These are phyloP conservation scores for Lachancea dasiensis DNA, from an alignment of 805 yeast genomes.

Conservation along the genomic window DNA sequence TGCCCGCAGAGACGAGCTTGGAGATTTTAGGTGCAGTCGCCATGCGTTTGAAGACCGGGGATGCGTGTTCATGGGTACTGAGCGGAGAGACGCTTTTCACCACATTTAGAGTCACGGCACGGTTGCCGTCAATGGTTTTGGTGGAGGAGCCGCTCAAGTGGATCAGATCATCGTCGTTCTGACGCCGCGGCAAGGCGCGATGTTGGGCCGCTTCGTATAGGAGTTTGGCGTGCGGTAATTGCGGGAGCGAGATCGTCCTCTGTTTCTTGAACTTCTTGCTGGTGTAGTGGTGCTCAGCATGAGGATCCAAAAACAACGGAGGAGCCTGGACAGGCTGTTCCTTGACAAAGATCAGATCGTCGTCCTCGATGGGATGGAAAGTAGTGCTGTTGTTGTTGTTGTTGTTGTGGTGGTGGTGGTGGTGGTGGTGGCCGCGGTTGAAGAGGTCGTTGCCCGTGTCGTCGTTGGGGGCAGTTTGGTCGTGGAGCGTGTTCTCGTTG, in stretches of 20 bases:
- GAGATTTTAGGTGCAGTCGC: conserved; percentile 9
- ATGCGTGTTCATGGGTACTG: conserved; percentile 7
- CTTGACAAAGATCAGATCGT: conserved; percentile 27
- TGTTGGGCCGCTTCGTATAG: conserved; percentile 27
- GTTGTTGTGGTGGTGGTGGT: conserved; percentile 11
- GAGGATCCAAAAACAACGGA: conserved; percentile 1
- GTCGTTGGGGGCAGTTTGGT: conserved; percentile 10
- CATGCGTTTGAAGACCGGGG: conserved; percentile 8
- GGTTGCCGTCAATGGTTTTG: conserved; percentile 30
- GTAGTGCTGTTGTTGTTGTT: too few species aligned
- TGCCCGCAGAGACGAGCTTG: conserved; percentile 8
- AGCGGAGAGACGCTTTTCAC: conserved; percentile 19
- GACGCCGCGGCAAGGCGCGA: conserved; percentile 19
- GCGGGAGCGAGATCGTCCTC: conserved; percentile 51
- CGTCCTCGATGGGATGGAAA: too few species aligned
- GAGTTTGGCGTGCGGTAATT: conserved; percentile 43
- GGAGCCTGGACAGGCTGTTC: conserved; percentile 19
- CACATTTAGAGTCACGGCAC: conserved; percentile 20
- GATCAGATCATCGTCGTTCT: conserved; percentile 29
- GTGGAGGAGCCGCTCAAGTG: conserved; percentile 30
- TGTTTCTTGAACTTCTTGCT: conserved; percentile 36
- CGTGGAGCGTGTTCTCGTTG: conserved; percentile 22
- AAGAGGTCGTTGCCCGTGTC: conserved; percentile 6
- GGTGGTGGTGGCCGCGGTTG: conserved; percentile 11
- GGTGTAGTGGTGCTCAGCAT: conserved; percentile 13